Base-by-base conservation (phyloP, 306 rosid genomes). In the Acacia melanoxylon region DNA sequence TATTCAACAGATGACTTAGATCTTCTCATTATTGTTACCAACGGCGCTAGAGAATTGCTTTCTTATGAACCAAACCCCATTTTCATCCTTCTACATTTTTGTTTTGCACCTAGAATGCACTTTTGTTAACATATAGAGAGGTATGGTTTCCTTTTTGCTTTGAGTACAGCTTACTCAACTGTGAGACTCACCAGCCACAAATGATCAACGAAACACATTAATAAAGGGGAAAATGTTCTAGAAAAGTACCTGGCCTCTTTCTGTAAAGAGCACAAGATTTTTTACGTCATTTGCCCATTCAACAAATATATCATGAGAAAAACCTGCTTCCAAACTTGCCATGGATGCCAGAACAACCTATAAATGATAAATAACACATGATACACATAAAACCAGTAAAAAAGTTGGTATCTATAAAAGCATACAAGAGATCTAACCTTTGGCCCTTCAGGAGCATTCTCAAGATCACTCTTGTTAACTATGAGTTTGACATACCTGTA, bases 271-370 rank as follows among this genome's bases (percentile, higher is more conserved):
- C 77, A 95, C 89, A 44, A 92, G 96, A 88, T 93, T 95, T 78
- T 87, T 93, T 7, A 78, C 54, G 81, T 93, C 99, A 41, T 84
- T 86, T 19, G 92, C 98, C 99, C 97, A 95, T 49, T 95, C 99
- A 45, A 91, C 92, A 82, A 93, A 95, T 84, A 95, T 91, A 88
- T 95, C 99, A 68, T 93, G 99, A 72, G 99, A 95, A 85, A 92
- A 95, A 48, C 99, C 99, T 9, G 97, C 97, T 88, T 95, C 99
- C 90, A 95, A 89, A 88, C 99, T 95, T 72, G 98, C 99, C 99
- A 95, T 95, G 65, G 99, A 95, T 72, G 97, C 91, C 83, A 95
- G 82, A 84, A 95, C 97, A 84, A 95, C 98, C 99, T 95, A 78
- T 66, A 78, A 13, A 65, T 76, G 54, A 88, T 62, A 65, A 45